Evolutionary conservation across 2,329 filamentous ascomycete species (phyloP).

Genomic region (Neophaeococcomyces aloes): DNA sequence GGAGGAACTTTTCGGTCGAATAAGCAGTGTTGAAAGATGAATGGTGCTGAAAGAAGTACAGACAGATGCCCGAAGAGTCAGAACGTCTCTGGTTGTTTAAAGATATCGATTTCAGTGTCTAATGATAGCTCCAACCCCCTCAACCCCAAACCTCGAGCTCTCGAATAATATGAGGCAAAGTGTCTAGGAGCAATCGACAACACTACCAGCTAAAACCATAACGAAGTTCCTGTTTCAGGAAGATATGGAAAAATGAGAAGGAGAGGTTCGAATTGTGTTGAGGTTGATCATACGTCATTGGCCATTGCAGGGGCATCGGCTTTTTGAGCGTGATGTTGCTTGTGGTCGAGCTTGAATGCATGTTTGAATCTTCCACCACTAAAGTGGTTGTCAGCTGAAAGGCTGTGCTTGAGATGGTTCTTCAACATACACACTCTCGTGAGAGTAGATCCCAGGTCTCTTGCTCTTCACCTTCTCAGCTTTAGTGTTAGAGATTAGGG

Average conservation of each 20-base stretch:
- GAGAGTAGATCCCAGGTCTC: conserved; percentile 28
- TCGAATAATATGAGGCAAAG: not conserved
- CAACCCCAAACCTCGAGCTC: not conserved
- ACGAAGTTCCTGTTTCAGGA: not conserved
- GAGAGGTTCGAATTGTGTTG: not conserved
- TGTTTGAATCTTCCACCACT: conserved; percentile 37
- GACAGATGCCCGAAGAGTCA: not conserved
- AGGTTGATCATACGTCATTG: conserved; percentile 15
- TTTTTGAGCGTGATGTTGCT: conserved; percentile 11
- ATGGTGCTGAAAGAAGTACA: conserved; percentile 9
- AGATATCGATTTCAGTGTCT: not conserved
- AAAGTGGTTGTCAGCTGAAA: conserved; percentile 6
- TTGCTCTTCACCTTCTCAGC: conserved; percentile 36
- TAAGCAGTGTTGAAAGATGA: not conserved
- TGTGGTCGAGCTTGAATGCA: conserved; percentile 30
- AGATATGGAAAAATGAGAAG: not conserved
- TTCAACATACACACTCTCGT: conserved; percentile 31
- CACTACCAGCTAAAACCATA: not conserved
- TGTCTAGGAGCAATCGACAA: not conserved
- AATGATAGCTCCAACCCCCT: not conserved
- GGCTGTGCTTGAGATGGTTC: not conserved
- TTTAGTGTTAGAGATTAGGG: conserved; percentile 43
- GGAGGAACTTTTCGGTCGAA: conserved; percentile 63
- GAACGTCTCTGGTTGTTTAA: not conserved
- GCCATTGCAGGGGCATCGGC: not conserved